Percentiles rank a stretch among this genome's conserved stretches.
phyloP scores from a whole-genome alignment of 2,329 filamentous ascomycete species.

The Monosporascus ibericus region DNA sequence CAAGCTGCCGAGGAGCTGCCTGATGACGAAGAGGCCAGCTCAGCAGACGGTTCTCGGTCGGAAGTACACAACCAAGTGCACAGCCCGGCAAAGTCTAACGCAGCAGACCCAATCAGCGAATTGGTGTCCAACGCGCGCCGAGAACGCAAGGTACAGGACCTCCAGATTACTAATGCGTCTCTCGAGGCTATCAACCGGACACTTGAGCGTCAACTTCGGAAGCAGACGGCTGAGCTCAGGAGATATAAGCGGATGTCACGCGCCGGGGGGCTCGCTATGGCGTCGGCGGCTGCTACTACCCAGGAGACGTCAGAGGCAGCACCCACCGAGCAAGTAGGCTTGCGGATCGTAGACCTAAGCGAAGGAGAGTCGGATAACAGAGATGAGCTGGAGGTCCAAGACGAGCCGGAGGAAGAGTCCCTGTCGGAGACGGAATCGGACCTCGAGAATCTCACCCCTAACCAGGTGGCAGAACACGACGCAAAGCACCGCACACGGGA shows the following conservation, averaged over 20 bases:
- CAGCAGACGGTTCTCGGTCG: conserved; percentile 23
- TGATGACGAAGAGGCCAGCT: conserved; percentile 22
- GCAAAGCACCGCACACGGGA: conserved; percentile 61
- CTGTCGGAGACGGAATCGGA: conserved; percentile 33
- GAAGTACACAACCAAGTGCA: conserved; percentile 46
- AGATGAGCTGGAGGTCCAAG: conserved; percentile 16
- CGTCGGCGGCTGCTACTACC: conserved; percentile 38
- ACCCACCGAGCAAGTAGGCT: conserved; percentile 35
- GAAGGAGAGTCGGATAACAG: conserved; percentile 35
- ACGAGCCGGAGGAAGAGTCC: conserved; percentile 47
- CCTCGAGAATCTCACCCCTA: conserved; percentile 34
- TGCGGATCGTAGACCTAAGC: conserved; percentile 45
- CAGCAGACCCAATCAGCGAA: conserved; percentile 61
- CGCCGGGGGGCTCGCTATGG: conserved; percentile 65
- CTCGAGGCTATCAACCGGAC: conserved; percentile 92
- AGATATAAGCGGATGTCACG: conserved; percentile 81
- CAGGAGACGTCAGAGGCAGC: conserved; percentile 38
- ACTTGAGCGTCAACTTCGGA: conserved; percentile 82
- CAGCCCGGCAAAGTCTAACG: conserved; percentile 54
- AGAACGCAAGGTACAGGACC: conserved; percentile 89
- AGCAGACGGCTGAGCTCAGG: conserved; percentile 82
- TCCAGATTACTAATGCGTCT: conserved; percentile 95
- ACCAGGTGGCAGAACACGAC: conserved; percentile 35
- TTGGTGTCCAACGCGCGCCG: conserved; percentile 81
- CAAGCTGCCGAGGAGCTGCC: conserved; percentile 48